Base-by-base conservation (phyloP, 2,329 filamentous ascomycete genomes). In the Lachnellula suecica region DNA sequence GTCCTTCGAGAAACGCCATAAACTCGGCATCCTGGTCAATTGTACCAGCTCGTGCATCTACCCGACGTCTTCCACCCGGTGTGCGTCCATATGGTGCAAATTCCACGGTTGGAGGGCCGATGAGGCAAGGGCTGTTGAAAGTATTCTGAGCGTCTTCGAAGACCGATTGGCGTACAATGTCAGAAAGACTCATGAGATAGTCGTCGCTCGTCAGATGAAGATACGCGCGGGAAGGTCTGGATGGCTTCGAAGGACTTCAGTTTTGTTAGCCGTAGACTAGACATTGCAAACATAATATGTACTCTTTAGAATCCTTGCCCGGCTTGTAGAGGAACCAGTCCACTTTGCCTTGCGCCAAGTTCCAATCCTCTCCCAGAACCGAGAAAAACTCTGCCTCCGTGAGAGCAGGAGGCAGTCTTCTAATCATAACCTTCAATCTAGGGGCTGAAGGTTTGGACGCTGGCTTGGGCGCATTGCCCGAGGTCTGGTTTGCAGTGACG, bases 21-120 rank as follows among this genome's bases (percentile, higher is more conserved):
- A 97, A 99, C 63, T 97, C 94, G 0, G 90, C 85, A 65, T 99
- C 94, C 68, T 96, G 91, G 64, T 99, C 94, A 60, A 99, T 97
- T 3, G 91, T 96, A 48, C 93, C 94, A 68, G 96, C 90, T 13
- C 92, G 85, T 48, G 85, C 84, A 74, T 99, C 94, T 49, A 84
- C 82, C 29, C 91, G 85, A 45, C 83, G 82, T 68, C 89, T 90
- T 31, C 79, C 82, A 53, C 82, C 83, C 1, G 93, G 91, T 1
- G 91, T 82, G 64, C 92, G 92, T 60, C 90, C 89, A 72, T 92
- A 96, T 1, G 88, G 82, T 17, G 92, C 84, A 64, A 89, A 89
- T 65, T 96, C 92, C 44, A 97, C 76, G 4, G 81, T 80, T 0
- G 94, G 92, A 1, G 88, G 89, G 0, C 89, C 88, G 49, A 94